Conservation (phyloP, 116 monocot genomes). For the Phalaenopsis hybrid region DNA sequence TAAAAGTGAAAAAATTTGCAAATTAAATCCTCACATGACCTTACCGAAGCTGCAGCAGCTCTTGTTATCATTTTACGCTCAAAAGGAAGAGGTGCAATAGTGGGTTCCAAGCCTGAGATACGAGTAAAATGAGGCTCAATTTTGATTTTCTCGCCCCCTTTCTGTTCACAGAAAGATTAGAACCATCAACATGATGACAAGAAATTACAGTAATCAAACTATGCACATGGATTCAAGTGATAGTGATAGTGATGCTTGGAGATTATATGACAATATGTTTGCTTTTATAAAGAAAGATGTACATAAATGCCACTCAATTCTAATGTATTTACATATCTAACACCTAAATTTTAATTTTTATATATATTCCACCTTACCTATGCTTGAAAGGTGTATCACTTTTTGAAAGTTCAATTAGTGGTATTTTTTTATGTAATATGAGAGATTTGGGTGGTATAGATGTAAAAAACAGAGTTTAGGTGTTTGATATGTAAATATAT, state of each 20-base stretch:
- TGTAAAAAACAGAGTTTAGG: too few relatives aligned
- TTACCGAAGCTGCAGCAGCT: constrained; percentile 67
- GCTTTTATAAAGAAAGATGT: background rate
- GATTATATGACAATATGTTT: background rate
- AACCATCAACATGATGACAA: background rate
- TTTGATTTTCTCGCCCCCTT: constrained; percentile 78
- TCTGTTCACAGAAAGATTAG: constrained; percentile 33
- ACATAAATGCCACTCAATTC: too few relatives aligned
- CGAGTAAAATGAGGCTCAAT: constrained; percentile 64
- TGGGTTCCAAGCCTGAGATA: constrained; percentile 73
- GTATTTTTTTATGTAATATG: too few relatives aligned
- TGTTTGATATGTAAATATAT: too few relatives aligned
- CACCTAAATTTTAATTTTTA: too few relatives aligned
- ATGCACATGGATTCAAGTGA: too few relatives aligned
- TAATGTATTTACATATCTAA: too few relatives aligned
- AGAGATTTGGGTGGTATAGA: too few relatives aligned
- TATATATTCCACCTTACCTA: too few relatives aligned
- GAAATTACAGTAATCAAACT: background rate
- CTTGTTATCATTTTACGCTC: constrained; percentile 81
- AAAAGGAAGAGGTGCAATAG: constrained; percentile 63
- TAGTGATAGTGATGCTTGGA: background rate
- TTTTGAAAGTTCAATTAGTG: too few relatives aligned
- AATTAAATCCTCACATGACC: background rate
- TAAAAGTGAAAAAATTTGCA: background rate
- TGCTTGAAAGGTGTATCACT: too few relatives aligned